Conservation (phyloP, 345 rosid species). For the Salix udensis region DNA sequence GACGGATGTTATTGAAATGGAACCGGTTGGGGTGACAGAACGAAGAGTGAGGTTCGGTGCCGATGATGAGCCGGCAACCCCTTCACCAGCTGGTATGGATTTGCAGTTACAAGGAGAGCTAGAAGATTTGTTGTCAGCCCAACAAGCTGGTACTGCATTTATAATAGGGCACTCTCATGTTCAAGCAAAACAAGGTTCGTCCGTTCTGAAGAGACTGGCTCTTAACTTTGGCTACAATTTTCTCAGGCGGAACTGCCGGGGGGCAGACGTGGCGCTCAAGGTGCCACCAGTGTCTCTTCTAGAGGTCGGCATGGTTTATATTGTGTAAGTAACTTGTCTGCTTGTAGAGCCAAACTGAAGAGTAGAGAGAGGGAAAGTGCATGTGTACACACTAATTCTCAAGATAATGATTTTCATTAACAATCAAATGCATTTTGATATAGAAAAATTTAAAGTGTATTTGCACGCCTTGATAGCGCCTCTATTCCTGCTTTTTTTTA, state of each 20-base stretch:
- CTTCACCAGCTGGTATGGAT: conserved; percentile 23
- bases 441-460: background rate
- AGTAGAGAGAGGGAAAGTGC: background rate
- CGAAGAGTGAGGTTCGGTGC: conserved; percentile 72
- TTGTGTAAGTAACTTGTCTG: conserved; percentile 27
- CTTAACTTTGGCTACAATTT: conserved; percentile 77
- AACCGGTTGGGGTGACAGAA: conserved; percentile 24
- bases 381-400: no score
- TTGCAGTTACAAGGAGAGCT: conserved; percentile 56
- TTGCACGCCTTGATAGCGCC: background rate
- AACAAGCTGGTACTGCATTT: conserved; percentile 82
- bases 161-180: conserved; percentile 92
- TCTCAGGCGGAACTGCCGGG: conserved; percentile 86
- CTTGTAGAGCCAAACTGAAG: background rate
- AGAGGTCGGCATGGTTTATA: conserved; percentile 97
- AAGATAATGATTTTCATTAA: background rate
- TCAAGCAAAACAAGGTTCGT: conserved; percentile 89
- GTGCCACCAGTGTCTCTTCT: conserved; percentile 84
- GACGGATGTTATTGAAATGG: conserved; percentile 70
- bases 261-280: conserved; percentile 83
- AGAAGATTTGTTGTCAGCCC: conserved; percentile 61
- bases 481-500: background rate
- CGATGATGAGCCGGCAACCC: conserved; percentile 43
- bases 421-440: background rate
- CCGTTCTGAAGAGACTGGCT: conserved; percentile 69